Base-by-base conservation (phyloP, 169 alveolate genomes). In the Haemoproteus tartakovskyi region DNA sequence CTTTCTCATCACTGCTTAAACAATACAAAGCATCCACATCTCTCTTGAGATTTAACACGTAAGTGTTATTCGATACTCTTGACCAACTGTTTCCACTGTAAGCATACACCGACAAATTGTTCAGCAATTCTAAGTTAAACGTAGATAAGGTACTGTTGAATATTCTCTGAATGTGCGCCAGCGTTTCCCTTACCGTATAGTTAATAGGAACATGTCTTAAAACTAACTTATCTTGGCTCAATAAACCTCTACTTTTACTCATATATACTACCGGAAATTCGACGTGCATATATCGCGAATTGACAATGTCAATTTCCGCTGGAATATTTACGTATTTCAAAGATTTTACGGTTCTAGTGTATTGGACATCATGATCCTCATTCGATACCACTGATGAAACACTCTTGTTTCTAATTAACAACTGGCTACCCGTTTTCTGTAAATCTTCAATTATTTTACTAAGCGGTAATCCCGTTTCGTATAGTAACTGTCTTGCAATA, bases 211-310 rank as follows among this genome's bases (percentile, higher is more conserved):
- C 78, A 56, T 74, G 54, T 57, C 27, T 48, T 26, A 74, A 48
- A 22, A 26, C 46, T 19, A 74, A 19, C 47, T 37, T 74, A 47
- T 57, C 78, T 16, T 33, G 51, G n/a, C n/a, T n/a, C n/a, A n/a
- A n/a, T n/a, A n/a, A n/a, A n/a, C n/a, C n/a, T n/a, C n/a, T n/a
- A n/a, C n/a, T n/a, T 19, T 74, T 78, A 38, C 59, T 61, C 18
- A 74, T 8, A 47, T 74, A 29, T n/a, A 74, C 54, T 30, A 74
- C 14, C 46, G 84, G 84, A 12, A 74, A 30, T 56, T 74, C 84
- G 6, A 74, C 2, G 18, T 74, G 62, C 38, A 51, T 56, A 29
- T 26, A 43, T 54, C 29, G 54, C 14, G 78, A 43, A 33, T 56
- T 46, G 37, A 11, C 45, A 19, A 74, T 43, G 59, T 74, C 41